Evolutionary conservation across 108 stramenopile species (phyloP), one percentile per base, ranked within the genome.

Genomic region (Craspedostauros australis): DNA sequence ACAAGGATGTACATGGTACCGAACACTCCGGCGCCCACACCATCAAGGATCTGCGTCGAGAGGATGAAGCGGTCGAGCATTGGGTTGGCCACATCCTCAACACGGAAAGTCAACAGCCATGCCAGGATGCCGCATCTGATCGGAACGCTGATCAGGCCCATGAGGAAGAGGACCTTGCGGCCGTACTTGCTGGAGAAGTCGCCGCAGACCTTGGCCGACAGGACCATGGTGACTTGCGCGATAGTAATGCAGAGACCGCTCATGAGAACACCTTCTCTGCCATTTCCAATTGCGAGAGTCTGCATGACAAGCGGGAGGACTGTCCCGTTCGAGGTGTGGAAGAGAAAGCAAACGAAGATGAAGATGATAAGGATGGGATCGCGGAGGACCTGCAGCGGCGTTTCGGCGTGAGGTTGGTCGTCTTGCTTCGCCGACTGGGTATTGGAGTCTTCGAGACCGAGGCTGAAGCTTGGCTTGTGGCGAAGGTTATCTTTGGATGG

Each of bases 1-100:
- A 92, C 85, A 32, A 92, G 69, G 48, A 92, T 84, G 54, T 92
- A 92, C 85, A 92, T 86, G 12, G 91, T 92, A 0, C 91, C 91
- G 68, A 92, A 92, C 20, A 77, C 64, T 19, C 91, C 91, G 23
- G 91, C 91, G n/a, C 91, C 91, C 6, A 92, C 78, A 33, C 86
- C 91, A 61, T 92, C 91, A 26, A 92, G 46, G 48, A 92, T 57
- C 60, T 92, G 91, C 1, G 91, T 92, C 15, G 86, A 84, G 8
- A 92, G 72, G 48, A 87, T 88, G 46, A 88, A 19, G 19, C 75
- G 46, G 46, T 83, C 58, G 42, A 84, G 62, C 14, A 72, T 56
- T 5, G 64, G 15, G 16, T 60, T 56, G 9, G 56, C 76, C n/a
- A 50, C 46, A 28, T 52, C 32, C 46, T 67, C 64, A 15, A 63